These are phyloP conservation scores for Mycothermus thermophilus DNA, from an alignment of 495 filamentous ascomycete genomes.

Conservation along the genomic window DNA sequence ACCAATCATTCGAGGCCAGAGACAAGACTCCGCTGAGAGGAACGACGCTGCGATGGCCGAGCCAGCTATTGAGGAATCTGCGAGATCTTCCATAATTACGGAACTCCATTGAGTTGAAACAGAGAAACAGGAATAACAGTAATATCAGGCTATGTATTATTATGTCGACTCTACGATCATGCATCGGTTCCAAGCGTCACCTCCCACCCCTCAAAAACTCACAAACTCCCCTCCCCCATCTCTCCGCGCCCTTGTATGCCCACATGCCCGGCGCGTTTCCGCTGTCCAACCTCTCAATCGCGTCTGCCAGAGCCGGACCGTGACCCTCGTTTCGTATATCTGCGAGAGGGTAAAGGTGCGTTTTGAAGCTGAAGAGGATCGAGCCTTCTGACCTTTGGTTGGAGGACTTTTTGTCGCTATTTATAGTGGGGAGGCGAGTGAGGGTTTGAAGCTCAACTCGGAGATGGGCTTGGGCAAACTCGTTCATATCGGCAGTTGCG, in stretches of 20 bases:
- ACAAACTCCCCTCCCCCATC: conserved; percentile 53
- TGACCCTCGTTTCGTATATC: conserved; percentile 57
- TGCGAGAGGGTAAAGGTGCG: conserved; percentile 55
- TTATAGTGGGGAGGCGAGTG: too few species aligned
- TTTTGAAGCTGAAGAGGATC: conserved; percentile 67
- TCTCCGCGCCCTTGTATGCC: conserved; percentile 51
- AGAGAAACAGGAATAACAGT: too few species aligned
- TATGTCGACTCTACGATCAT: too few species aligned
- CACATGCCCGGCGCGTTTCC: conserved; percentile 57
- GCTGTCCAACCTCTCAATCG: conserved; percentile 56
- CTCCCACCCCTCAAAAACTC: conserved; percentile 38
- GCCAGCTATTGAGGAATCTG: too few species aligned
- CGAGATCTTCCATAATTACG: too few species aligned
- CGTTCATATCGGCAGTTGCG: conserved; percentile 27
- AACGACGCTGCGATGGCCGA: too few species aligned
- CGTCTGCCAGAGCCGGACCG: conserved; percentile 48
- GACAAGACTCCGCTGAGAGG: too few species aligned
- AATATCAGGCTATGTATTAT: too few species aligned
- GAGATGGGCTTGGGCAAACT: conserved; percentile 39
- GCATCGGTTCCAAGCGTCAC: background rate
- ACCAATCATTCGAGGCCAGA: too few species aligned
- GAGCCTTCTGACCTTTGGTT: conserved; percentile 48
- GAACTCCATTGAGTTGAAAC: too few species aligned
- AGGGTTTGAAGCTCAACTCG: conserved; percentile 67
- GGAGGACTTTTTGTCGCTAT: too few species aligned